Evolutionary conservation across 805 yeast species (phyloP).

Genomic region (Saccharomycopsis vini): DNA sequence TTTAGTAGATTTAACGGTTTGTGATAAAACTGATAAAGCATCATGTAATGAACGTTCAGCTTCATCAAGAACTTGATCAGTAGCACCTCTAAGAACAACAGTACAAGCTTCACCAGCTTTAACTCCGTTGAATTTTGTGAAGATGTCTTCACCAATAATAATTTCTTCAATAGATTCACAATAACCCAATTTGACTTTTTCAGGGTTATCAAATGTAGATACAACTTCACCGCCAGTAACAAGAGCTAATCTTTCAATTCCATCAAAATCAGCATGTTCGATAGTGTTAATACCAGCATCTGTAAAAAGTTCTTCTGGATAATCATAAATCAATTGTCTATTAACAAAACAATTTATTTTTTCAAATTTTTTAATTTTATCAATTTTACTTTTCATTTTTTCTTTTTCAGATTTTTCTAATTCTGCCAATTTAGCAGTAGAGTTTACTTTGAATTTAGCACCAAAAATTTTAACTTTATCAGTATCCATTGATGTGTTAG

Average conservation of each 20-base stretch:
- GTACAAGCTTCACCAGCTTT: slow-evolving; percentile 95
- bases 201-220: slow-evolving; percentile 91
- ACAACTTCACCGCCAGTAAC: slow-evolving; percentile 98
- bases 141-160: slow-evolving; percentile 77
- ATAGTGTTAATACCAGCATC: slow-evolving; percentile 84
- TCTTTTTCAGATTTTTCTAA: slow-evolving; percentile 89
- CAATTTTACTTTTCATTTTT: slow-evolving; percentile 86
- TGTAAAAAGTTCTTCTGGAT: slow-evolving; percentile 91
- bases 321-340: slow-evolving; percentile 94
- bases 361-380: slow-evolving; percentile 78
- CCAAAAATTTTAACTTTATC: slow-evolving; percentile 97
- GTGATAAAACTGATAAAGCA: slow-evolving; percentile 90
- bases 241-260: slow-evolving; percentile 89
- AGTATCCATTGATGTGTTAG: slow-evolving; percentile 94
- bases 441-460: slow-evolving; percentile 93
- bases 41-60: slow-evolving; percentile 96
- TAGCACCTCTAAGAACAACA: slow-evolving; percentile 91
- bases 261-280: slow-evolving; percentile 98
- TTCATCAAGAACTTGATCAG: slow-evolving; percentile 92
- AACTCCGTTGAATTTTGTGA: slow-evolving; percentile 91
- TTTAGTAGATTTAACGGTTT: slow-evolving; percentile 86
- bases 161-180: slow-evolving; percentile 89
- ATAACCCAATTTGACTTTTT: slow-evolving; percentile 72
- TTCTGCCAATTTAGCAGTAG: slow-evolving; percentile 89
- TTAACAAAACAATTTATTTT: slow-evolving; percentile 80